Percentiles rank a stretch among this genome's conserved stretches.
These are phyloP conservation scores for Pythium periplocum DNA, from an alignment of 352 stramenopile genomes.

Conservation along the genomic window DNA sequence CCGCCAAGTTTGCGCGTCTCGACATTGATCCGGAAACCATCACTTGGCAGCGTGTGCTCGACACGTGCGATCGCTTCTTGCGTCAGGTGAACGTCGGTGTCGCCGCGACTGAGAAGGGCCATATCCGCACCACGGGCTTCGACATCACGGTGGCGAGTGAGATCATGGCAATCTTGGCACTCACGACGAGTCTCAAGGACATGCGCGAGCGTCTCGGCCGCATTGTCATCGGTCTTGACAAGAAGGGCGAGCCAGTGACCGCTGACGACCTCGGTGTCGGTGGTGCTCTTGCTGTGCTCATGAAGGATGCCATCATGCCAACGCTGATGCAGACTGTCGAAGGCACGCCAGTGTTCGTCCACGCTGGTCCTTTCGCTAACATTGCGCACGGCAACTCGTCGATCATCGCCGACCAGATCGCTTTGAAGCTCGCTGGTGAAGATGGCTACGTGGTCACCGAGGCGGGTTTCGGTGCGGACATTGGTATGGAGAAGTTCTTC, in stretches of 20 bases:
- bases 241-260: constrained; percentile 86
- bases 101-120: constrained; percentile 89
- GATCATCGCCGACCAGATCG: constrained; percentile 96
- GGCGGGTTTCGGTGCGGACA: constrained; percentile 97
- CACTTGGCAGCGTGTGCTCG: constrained; percentile 93
- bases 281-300: constrained; percentile 95
- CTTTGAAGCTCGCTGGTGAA: constrained; percentile 90
- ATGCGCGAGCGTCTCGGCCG: constrained; percentile 91
- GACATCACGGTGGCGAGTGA: constrained; percentile 95
- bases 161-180: constrained; percentile 97
- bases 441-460: constrained; percentile 97
- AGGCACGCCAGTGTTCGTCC: constrained; percentile 95
- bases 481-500: constrained; percentile 98
- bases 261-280: constrained; percentile 96
- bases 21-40: constrained; percentile 95
- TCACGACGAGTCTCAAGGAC: constrained; percentile 93
- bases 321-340: constrained; percentile 98
- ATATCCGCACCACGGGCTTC: constrained; percentile 64
- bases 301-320: constrained; percentile 97
- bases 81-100: constrained; percentile 88
- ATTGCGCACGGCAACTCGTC: constrained; percentile 97
- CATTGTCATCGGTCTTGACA: constrained; percentile 93
- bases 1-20: constrained; percentile 89
- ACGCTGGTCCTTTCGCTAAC: constrained; percentile 97
- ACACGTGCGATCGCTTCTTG: constrained; percentile 97